Evolutionary conservation across 2,329 filamentous ascomycete genomes (phyloP).

Genomic region (Paecilomyces sp.): DNA sequence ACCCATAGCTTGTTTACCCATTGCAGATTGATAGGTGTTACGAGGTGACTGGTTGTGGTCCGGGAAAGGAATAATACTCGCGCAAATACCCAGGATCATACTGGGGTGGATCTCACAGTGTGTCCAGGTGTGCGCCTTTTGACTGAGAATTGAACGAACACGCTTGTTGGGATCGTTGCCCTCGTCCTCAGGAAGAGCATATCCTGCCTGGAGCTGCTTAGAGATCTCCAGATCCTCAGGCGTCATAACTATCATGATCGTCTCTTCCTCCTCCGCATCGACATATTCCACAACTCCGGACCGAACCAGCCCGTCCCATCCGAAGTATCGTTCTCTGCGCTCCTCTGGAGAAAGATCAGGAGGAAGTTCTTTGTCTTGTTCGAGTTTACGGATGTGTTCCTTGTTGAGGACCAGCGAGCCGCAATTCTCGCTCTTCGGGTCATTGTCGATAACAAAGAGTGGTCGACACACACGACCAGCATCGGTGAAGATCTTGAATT

Average conservation of each 20-base stretch:
- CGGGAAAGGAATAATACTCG: slow-evolving; percentile 98
- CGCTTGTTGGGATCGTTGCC: slow-evolving; percentile 71
- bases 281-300: slow-evolving; percentile 90
- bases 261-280: slow-evolving; percentile 97
- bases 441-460: slow-evolving; percentile 86
- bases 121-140: slow-evolving; percentile 84
- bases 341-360: slow-evolving; percentile 54
- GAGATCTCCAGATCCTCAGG: slow-evolving; percentile 86
- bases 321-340: slow-evolving; percentile 57
- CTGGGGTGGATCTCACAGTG: slow-evolving; percentile 99
- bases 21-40: slow-evolving; percentile 98
- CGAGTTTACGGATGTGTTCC: slow-evolving; percentile 70
- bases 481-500: slow-evolving; percentile 98
- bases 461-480: slow-evolving; percentile 92
- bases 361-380: slow-evolving; percentile 62
- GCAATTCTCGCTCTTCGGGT: slow-evolving; percentile 64
- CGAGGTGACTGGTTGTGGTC: slow-evolving; percentile 96
- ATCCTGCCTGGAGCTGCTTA: slow-evolving; percentile 61
- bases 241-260: slow-evolving; percentile 98
- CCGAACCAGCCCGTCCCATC: slow-evolving; percentile 80
- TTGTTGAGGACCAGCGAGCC: slow-evolving; percentile 78
- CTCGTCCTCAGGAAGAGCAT: slow-evolving; percentile 54
- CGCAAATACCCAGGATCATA: slow-evolving; percentile 97
- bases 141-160: slow-evolving; percentile 81
- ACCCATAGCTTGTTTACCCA: slow-evolving; percentile 99